Evolutionary conservation across 495 filamentous ascomycete genomes (phyloP).

Genomic region (Penicillium desertorum): DNA sequence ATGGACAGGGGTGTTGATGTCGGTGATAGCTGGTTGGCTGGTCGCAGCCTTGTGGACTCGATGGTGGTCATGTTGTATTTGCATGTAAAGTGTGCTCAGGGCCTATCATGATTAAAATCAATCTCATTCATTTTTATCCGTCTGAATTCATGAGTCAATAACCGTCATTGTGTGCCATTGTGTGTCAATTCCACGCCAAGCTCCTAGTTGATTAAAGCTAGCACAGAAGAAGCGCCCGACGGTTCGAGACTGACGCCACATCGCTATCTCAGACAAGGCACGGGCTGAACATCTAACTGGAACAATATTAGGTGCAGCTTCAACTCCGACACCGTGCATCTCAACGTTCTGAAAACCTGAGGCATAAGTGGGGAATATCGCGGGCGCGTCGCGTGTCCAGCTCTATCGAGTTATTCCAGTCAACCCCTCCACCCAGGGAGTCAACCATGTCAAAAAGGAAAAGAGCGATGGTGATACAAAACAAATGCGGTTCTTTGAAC

Average conservation of each 20-base stretch:
- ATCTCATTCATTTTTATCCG: conserved; percentile 1
- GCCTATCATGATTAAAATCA: too few relatives aligned
- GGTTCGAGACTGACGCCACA: background rate
- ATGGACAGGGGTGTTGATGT: conserved; percentile 27
- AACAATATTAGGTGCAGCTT: background rate
- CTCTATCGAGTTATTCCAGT: too few relatives aligned
- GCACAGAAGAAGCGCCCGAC: too few relatives aligned
- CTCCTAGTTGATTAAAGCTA: background rate
- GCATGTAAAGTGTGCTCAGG: background rate
- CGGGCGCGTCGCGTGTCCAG: too few relatives aligned
- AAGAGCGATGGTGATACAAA: too few relatives aligned
- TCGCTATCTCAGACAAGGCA: background rate
- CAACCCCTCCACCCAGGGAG: too few relatives aligned
- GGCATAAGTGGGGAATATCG: too few relatives aligned
- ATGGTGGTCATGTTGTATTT: conserved; percentile 1
- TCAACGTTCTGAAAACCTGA: too few relatives aligned
- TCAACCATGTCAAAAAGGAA: too few relatives aligned
- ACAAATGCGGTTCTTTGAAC: background rate
- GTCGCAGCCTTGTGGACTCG: conserved; percentile 3
- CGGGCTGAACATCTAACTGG: background rate
- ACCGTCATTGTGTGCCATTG: background rate
- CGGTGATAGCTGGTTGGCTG: background rate
- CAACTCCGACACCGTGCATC: too few relatives aligned
- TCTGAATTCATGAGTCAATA: background rate
- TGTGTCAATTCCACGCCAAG: background rate